Evolutionary conservation across 176 grass and related monocot genomes (phyloP), one percentile per base, ranked within the genome.

Genomic region (Oryza meridionalis): DNA sequence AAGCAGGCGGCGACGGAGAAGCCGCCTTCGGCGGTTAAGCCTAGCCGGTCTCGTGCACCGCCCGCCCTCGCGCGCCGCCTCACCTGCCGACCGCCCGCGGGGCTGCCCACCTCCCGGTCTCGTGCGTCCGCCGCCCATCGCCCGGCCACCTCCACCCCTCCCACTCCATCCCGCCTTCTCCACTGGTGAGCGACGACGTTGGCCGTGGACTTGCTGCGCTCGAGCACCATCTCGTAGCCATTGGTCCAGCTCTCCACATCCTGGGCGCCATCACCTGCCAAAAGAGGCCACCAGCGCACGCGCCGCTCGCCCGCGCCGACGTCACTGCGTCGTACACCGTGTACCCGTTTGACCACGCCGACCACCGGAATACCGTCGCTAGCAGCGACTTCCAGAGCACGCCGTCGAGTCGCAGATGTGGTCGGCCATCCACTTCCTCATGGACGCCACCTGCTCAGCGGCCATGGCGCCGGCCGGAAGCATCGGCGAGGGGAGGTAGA

Each of bases 231-330:
- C 5, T 94, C 92, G 25, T 97, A 97, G 16, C 94, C 90, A 21
- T 94, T 86, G 1, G 84, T 74, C 81, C 84, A 94, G 9, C 76
- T 55, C 59, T 94, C 92, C 92, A 97, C 92, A 97, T 97, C 38
- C 90, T 84, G n/a, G 86, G 73, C 70, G 79, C 88, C 86, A 97
- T 77, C 11, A 94, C 86, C 62, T 97, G 90, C 94, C 90, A 97
- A 71, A 94, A 97, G 22, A 97, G 72, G 0, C 76, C 90, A 1
- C 94, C 92, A 0, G 81, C 94, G 64, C 84, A 88, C 42, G 94
- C 29, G 4, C 90, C 90, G 1, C 84, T 81, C 3, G 58, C 70
- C 4, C 78, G 22, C n/a, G 88, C 89, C 5, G 92, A 92, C 13
- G 70, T 47, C 24, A 94, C 77, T 11, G 64, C 32, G 31, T 84